Evolutionary conservation across 179 eudicot genomes (phyloP).

Genomic region (Amaranthus tricolor): DNA sequence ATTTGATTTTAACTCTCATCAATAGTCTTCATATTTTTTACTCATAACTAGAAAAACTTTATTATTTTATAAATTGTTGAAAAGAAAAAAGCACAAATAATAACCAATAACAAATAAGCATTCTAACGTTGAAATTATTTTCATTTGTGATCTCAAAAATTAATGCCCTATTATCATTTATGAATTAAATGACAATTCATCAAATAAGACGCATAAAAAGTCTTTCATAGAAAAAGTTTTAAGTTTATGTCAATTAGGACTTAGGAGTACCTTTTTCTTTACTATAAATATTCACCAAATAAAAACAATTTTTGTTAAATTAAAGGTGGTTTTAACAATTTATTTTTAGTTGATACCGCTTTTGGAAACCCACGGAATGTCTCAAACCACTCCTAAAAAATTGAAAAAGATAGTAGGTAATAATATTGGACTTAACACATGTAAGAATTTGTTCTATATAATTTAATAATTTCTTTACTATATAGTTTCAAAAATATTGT

Average conservation of each 20-base stretch:
- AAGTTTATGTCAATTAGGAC: background rate
- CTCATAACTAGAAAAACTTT: too few species aligned
- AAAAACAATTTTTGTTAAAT: conserved; percentile 10
- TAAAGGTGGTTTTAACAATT: background rate
- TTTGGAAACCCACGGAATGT: conserved; percentile 21
- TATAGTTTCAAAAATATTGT: background rate
- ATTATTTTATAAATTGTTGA: too few species aligned
- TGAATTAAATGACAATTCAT: conserved; percentile 11
- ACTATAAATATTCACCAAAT: conserved; percentile 12
- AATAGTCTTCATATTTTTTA: too few species aligned
- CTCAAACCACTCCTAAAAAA: conserved; percentile 9
- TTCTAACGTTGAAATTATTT: background rate
- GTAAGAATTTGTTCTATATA: background rate
- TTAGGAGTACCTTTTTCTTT: conserved; percentile 9
- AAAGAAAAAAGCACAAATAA: too few species aligned
- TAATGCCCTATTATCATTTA: conserved; percentile 13
- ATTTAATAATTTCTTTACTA: background rate
- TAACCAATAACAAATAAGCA: background rate
- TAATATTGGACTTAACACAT: background rate
- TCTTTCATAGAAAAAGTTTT: background rate
- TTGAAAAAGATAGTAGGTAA: background rate
- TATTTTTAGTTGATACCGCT: conserved; percentile 14
- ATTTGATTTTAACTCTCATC: too few species aligned
- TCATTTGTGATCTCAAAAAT: conserved; percentile 16
- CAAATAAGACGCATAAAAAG: background rate